phyloP scores from a whole-genome alignment of 75 land plant species.

The Adiantum capillusveneris region DNA sequence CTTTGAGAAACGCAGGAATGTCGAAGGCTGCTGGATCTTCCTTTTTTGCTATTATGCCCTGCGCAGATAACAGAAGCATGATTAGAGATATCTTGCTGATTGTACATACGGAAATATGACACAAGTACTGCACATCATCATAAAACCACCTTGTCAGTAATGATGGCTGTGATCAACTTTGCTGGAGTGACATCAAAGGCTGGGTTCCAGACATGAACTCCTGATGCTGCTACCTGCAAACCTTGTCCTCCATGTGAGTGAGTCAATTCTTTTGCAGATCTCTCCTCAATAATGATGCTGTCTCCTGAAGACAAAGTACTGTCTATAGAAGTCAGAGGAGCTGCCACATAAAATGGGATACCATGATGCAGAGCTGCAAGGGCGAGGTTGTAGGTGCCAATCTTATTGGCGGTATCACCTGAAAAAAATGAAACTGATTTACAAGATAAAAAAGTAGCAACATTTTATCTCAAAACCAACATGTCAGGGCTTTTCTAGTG shows the following conservation, averaged over 20 bases:
- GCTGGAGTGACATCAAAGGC: constrained; percentile 99
- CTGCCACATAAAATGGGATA: constrained; percentile 86
- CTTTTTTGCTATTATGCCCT: constrained; percentile 25
- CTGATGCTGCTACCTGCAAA: constrained; percentile 79
- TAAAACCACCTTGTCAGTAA: constrained; percentile 84
- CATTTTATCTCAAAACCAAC: too few relatives aligned
- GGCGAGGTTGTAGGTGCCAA: constrained; percentile 93
- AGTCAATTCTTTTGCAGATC: constrained; percentile 66
- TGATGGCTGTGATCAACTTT: constrained; percentile 61
- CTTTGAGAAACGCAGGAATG: constrained; percentile 17
- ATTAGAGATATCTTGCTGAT: too few relatives aligned
- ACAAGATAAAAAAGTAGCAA: too few relatives aligned
- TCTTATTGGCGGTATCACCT: constrained; percentile 99
- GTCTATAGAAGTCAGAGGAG: constrained; percentile 87
- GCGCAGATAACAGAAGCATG: neutral
- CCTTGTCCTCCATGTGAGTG: constrained; percentile 62
- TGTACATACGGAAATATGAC: too few relatives aligned
- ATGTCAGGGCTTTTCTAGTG: too few relatives aligned
- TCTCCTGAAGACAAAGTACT: constrained; percentile 65
- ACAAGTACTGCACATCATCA: too few relatives aligned
- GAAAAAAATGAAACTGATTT: neutral
- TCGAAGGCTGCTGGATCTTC: constrained; percentile 15
- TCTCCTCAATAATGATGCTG: constrained; percentile 78
- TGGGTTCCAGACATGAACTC: constrained; percentile 93
- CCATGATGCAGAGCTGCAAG: constrained; percentile 61